Conservation (phyloP, 192 early-diverging fungal genomes). For the Mycoemilia scoparia region DNA sequence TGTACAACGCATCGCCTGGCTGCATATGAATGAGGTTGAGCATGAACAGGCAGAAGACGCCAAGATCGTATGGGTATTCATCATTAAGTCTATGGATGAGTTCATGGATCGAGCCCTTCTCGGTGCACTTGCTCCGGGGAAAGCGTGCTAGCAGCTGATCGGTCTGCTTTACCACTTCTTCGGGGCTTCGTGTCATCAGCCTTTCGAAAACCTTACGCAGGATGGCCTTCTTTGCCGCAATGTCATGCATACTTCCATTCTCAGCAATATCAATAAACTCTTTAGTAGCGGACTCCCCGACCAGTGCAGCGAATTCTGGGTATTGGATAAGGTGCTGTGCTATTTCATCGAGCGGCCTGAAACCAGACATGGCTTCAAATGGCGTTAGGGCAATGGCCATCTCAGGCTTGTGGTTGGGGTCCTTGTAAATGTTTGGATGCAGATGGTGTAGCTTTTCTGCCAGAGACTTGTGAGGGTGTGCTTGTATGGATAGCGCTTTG, state of each 20-base stretch:
- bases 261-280: conserved; percentile 9
- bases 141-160: conserved; percentile 34
- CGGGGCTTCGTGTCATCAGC: conserved; percentile 35
- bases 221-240: conserved; percentile 11
- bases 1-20: conserved; percentile 80
- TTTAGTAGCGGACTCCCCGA: conserved; percentile 37
- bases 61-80: conserved; percentile 85
- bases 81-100: conserved; percentile 51
- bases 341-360: conserved; percentile 72
- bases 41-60: conserved; percentile 71
- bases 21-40: conserved; percentile 66
- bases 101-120: conserved; percentile 29
- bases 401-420: conserved; percentile 86
- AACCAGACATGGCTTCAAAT: conserved; percentile 89
- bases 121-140: background rate
- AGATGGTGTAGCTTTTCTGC: conserved; percentile 50
- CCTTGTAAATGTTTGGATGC: conserved; percentile 79
- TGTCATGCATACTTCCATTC: too few species aligned
- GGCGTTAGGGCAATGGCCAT: conserved; percentile 92
- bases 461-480: conserved; percentile 88
- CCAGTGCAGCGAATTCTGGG: conserved; percentile 59
- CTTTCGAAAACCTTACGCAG: conserved; percentile 36
- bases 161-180: conserved; percentile 33
- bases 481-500: conserved; percentile 92
- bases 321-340: conserved; percentile 36